Evolutionary conservation across 495 filamentous ascomycete species (phyloP).

Genomic region (Aspergillus sclerotioniger): DNA sequence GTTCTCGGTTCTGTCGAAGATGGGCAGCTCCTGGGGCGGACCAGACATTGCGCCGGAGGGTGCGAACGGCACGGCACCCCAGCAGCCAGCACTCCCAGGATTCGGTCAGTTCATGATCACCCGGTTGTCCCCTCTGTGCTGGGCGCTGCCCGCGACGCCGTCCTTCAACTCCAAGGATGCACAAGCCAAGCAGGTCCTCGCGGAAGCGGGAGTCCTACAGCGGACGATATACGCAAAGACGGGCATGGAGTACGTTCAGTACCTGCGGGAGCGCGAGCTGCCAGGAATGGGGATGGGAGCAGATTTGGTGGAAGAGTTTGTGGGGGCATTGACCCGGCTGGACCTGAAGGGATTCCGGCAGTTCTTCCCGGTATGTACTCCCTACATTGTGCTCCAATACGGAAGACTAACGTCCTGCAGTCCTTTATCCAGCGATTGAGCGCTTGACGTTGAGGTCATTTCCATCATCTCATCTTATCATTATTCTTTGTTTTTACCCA

Average conservation of each 20-base stretch:
- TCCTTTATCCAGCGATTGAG: slow-evolving; percentile 50
- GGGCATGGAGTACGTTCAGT: slow-evolving; percentile 59
- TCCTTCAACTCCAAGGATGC: slow-evolving; percentile 82
- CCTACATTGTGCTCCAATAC: background rate
- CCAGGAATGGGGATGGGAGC: slow-evolving; percentile 53
- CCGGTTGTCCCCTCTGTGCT: slow-evolving; percentile 83
- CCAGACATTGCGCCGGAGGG: slow-evolving; percentile 65
- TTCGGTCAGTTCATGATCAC: slow-evolving; percentile 88
- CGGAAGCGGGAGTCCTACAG: slow-evolving; percentile 80
- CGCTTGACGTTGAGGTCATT: slow-evolving; percentile 31
- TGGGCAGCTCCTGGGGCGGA: slow-evolving; percentile 82
- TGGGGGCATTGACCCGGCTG: slow-evolving; percentile 49
- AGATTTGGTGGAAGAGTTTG: slow-evolving; percentile 54
- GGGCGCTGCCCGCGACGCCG: slow-evolving; percentile 73
- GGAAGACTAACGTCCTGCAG: slow-evolving; percentile 18
- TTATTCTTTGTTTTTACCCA: slow-evolving; percentile 17
- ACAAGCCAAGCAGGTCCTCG: slow-evolving; percentile 77
- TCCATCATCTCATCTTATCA: slow-evolving; percentile 16
- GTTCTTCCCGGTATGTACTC: slow-evolving; percentile 51
- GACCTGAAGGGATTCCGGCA: slow-evolving; percentile 54
- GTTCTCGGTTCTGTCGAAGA: slow-evolving; percentile 72
- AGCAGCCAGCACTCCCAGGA: slow-evolving; percentile 68
- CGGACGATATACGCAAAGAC: slow-evolving; percentile 85
- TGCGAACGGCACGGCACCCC: slow-evolving; percentile 33
- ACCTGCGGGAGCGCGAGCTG: slow-evolving; percentile 53